Evolutionary conservation across 1,284 basidiomycete genomes (phyloP).

Genomic region (Cryptococcus sp.): DNA sequence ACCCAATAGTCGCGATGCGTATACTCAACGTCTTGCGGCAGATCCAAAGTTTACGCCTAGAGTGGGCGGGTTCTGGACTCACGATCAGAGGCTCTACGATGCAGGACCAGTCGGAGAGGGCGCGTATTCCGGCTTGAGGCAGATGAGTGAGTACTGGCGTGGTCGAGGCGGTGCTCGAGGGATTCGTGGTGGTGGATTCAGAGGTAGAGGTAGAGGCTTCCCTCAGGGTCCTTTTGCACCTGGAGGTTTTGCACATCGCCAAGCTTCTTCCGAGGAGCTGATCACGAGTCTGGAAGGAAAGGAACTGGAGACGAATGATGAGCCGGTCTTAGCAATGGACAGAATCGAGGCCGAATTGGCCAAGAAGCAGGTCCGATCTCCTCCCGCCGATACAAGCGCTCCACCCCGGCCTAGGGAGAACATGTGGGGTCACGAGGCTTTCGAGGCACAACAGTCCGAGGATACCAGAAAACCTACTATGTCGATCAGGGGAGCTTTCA

Average conservation of each 20-base stretch:
- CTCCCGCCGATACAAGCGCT: background rate
- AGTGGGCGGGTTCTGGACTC: slow-evolving; percentile 86
- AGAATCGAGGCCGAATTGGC: slow-evolving; percentile 33
- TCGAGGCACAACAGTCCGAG: slow-evolving; percentile 28
- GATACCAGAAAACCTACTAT: slow-evolving; percentile 13
- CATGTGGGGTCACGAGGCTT: slow-evolving; percentile 48
- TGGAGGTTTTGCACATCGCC: too few relatives aligned
- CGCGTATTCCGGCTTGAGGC: slow-evolving; percentile 75
- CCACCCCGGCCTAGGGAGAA: slow-evolving; percentile 9
- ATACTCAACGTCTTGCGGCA: slow-evolving; percentile 22
- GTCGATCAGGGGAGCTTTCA: slow-evolving; percentile 1
- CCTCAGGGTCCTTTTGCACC: slow-evolving; percentile 1
- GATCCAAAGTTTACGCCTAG: slow-evolving; percentile 84
- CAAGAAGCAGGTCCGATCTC: slow-evolving; percentile 3
- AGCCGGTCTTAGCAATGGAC: slow-evolving; percentile 34
- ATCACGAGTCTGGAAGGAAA: slow-evolving; percentile 3
- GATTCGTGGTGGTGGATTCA: slow-evolving; percentile 14
- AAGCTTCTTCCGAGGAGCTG: slow-evolving; percentile 6
- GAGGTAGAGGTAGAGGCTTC: slow-evolving; percentile 22
- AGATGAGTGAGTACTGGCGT: slow-evolving; percentile 68
- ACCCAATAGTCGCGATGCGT: slow-evolving; percentile 59
- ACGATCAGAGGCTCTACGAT: slow-evolving; percentile 68
- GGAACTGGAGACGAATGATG: slow-evolving; percentile 5
- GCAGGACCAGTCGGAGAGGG: slow-evolving; percentile 63
- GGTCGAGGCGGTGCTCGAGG: slow-evolving; percentile 58